Evolutionary conservation across 2,329 filamentous ascomycete species (phyloP), one percentile per base, ranked within the genome.

Genomic region (Thielaviopsis cerberus): DNA sequence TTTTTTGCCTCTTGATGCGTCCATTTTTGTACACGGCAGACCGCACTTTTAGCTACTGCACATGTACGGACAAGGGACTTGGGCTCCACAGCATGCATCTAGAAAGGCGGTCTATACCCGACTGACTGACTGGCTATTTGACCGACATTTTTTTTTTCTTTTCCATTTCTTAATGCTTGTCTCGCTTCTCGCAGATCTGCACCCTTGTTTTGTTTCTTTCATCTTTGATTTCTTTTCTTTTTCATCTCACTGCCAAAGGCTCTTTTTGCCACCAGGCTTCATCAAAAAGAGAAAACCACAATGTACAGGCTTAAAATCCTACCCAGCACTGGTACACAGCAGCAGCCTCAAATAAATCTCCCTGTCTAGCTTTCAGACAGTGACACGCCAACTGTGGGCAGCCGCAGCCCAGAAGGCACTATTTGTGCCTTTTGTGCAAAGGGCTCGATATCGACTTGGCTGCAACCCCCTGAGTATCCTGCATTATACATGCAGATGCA

Each of bases 161-260:
- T 52, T 25, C 5, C 7, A 34, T 41, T 24, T 37, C 23, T 25
- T 50, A 5, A 7, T 37, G 24, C 26, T 6, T 55, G 41, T 55
- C 51, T 53, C 45, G 41, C 57, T 51, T 53, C 57, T 41, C 52
- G 37, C 41, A 53, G 37, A 59, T 41, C 53, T 45, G 53, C 17
- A 48, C 20, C 15, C 5, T 8, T 8, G 3, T 51, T 51, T 22
- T 51, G 20, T 51, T 51, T 15, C 8, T 25, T 53, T 34, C 7
- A 24, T 25, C 20, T 22, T 34, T 20, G 51, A 15, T 45, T 55
- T 53, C n/a, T 34, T 51, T 23, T 57, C 11, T 56, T 55, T 51
- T 27, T 54, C 20, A 52, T 20, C 24, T 55, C 27, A 15, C 23
- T 11, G 57, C 51, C 8, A 20, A 8, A 51, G 50, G 23, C 20